phyloP scores from a whole-genome alignment of 2,329 filamentous ascomycete genomes.

The Thelonectria olida region DNA sequence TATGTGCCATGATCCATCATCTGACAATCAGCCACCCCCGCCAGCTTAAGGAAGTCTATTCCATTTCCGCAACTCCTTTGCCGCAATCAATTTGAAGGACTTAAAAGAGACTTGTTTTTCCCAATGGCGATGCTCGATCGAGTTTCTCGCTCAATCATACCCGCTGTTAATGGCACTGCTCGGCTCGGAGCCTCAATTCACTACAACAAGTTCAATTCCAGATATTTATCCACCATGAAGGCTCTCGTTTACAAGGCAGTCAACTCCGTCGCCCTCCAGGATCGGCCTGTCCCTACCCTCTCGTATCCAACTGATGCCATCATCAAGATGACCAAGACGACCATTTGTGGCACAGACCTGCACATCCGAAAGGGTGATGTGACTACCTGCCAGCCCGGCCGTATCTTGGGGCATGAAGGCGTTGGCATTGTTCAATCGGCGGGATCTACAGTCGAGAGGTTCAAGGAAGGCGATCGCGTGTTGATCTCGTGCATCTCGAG shows the following conservation, averaged over 20 bases:
- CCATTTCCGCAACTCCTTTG: no score
- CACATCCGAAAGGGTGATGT: slow-evolving; percentile 66
- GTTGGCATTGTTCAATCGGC: slow-evolving; percentile 58
- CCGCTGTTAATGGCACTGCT: no score
- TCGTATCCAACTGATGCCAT: slow-evolving; percentile 56
- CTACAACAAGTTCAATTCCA: no score
- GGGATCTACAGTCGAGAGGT: slow-evolving; percentile 55
- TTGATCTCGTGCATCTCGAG: slow-evolving; percentile 61
- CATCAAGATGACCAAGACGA: slow-evolving; percentile 56
- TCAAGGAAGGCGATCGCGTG: slow-evolving; percentile 60
- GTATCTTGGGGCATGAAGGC: slow-evolving; percentile 62
- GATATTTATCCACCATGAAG: slow-evolving; percentile 55
- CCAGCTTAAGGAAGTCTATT: no score
- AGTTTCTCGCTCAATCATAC: no score
- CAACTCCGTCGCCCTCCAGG: slow-evolving; percentile 48
- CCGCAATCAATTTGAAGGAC: no score
- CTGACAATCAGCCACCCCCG: no score
- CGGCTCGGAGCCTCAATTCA: no score
- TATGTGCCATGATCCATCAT: no score
- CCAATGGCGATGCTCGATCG: no score
- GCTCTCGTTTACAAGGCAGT: slow-evolving; percentile 54
- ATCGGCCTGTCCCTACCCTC: slow-evolving; percentile 54
- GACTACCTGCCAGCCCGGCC: slow-evolving; percentile 54
- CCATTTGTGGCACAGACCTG: slow-evolving; percentile 64
- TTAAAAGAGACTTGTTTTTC: no score